Evolutionary conservation across 2,329 filamentous ascomycete genomes (phyloP).

Genomic region (Stagonosporopsis tanaceti): DNA sequence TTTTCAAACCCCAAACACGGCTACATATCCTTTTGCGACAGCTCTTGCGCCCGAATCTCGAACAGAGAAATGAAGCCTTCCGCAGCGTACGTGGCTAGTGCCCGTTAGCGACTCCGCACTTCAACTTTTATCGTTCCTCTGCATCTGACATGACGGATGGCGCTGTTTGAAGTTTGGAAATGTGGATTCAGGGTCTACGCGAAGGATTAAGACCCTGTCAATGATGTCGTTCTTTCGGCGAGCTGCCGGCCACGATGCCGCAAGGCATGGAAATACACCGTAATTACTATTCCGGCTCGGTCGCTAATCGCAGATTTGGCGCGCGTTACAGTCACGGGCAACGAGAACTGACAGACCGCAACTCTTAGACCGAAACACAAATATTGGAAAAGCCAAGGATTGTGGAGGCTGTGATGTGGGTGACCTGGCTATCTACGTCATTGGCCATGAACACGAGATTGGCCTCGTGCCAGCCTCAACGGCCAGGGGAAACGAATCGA

Average conservation of each 20-base stretch:
- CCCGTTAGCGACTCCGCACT: conserved; percentile 21
- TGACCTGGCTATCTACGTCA: conserved; percentile 34
- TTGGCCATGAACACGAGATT: conserved; percentile 20
- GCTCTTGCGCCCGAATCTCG: conserved; percentile 5
- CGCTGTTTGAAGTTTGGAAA: conserved; percentile 8
- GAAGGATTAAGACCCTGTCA: conserved; percentile 22
- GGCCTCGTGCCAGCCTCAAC: conserved; percentile 25
- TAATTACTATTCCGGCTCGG: conserved; percentile 18
- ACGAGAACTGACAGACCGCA: conserved; percentile 11
- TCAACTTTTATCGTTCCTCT: conserved; percentile 21
- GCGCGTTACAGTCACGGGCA: conserved; percentile 16
- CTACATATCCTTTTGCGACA: conserved; percentile 4
- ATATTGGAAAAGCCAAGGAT: conserved; percentile 12
- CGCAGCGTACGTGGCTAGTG: conserved; percentile 31
- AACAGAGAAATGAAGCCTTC: conserved; percentile 17
- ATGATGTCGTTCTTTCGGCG: conserved; percentile 31
- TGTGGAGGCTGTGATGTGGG: conserved; percentile 23
- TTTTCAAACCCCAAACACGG: conserved; percentile 1
- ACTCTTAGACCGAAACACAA: conserved; percentile 7
- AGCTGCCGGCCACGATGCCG: conserved; percentile 7
- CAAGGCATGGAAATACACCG: conserved; percentile 13
- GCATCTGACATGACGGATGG: conserved; percentile 32
- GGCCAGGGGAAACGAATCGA: conserved; percentile 4
- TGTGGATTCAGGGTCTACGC: conserved; percentile 26
- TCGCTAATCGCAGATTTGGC: conserved; percentile 9